Base-by-base conservation (phyloP, 2,329 filamentous ascomycete species). In the Fusarium devonianum region DNA sequence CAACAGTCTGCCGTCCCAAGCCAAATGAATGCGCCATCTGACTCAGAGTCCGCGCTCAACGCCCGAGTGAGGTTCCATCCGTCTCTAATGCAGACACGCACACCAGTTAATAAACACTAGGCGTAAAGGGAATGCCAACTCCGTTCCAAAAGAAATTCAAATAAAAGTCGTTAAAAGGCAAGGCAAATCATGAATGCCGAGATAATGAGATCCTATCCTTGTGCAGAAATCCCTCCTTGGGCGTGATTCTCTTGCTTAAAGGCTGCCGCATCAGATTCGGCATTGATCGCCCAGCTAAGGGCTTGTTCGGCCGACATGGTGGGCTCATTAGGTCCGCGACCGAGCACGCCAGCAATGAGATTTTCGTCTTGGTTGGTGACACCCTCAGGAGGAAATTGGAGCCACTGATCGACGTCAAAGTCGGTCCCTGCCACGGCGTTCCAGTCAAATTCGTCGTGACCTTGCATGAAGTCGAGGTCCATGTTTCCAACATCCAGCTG, bases 341-440 rank as follows among this genome's bases (percentile, higher is more conserved):
- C 62, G 40, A 73, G 69, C 17, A 73, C 62, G 5, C 65, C 68
- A 6, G 65, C 64, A 57, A 73, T 69, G 34, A 74, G 60, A 17
- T 67, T 67, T 18, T 73, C 73, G n/a, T 72, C 73, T 7, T 65
- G 61, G 25, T 67, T 69, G 49, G 71, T 74, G 9, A 73, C 72
- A 6, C 75, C 77, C 38, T 82, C 80, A 2, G 75, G 73, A 5
- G 80, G 80, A 53, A 82, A 84, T 50, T 84, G 78, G 16, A 84
- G 71, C 78, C 80, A 84, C 59, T 83, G 79, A 48, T 83, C 80
- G 42, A 83, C 80, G 45, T 84, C 80, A 49, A 83, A 77, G 52
- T 81, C 80, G 7, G 78, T 76, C 5, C 75, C 78, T 12, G 78
- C 71, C 4, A 81, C 70, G 14, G 76, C 75, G 55, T 79, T 78